Evolutionary conservation across 2,329 filamentous ascomycete species (phyloP).

Genomic region (Exophiala phaeomuriformis): DNA sequence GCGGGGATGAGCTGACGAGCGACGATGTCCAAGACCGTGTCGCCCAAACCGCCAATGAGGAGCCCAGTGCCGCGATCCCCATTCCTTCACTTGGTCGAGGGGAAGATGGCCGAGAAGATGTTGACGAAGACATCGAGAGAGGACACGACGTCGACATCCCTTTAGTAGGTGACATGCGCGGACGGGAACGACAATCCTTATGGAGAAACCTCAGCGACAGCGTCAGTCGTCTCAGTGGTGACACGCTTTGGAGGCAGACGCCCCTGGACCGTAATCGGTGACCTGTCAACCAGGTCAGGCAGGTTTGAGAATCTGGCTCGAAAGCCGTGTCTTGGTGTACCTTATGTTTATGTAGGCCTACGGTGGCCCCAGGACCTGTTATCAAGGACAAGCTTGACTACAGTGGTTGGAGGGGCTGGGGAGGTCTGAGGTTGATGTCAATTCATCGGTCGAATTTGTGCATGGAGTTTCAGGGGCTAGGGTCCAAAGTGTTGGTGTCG

Average conservation of each 20-base stretch:
- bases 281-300: not conserved
- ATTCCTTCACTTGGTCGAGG: constrained; percentile 34
- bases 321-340: not conserved
- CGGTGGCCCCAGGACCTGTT: not conserved
- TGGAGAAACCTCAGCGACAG: constrained; percentile 41
- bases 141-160: constrained; percentile 33
- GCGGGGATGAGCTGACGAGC: constrained; percentile 37
- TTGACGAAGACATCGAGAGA: constrained; percentile 39
- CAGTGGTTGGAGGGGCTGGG: not conserved
- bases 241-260: constrained; percentile 31
- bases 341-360: not conserved
- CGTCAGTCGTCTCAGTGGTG: constrained; percentile 41
- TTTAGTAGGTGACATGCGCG: constrained; percentile 28
- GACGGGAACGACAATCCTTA: constrained; percentile 32
- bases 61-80: constrained; percentile 46
- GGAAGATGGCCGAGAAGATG: constrained; percentile 36
- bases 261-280: constrained; percentile 25
- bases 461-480: not conserved
- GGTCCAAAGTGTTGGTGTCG: not conserved
- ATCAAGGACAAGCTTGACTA: not conserved
- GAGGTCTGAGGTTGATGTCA: not conserved
- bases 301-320: not conserved
- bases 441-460: not conserved
- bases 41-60: constrained; percentile 40
- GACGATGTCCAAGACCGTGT: constrained; percentile 42